These are phyloP conservation scores for Saposhnikovia divaricata DNA, from an alignment of 129 eudicot species.

Conservation along the genomic window DNA sequence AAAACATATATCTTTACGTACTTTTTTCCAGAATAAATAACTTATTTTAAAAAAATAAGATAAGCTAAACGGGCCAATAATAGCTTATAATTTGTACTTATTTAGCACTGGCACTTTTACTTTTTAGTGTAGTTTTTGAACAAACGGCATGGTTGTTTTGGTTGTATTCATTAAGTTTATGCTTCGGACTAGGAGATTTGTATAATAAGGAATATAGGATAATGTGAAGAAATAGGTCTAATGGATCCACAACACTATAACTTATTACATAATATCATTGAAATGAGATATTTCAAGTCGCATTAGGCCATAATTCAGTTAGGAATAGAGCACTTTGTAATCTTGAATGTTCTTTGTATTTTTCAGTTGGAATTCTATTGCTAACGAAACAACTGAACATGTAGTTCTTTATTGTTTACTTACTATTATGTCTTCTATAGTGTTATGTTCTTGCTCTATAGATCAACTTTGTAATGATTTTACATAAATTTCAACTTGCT, in stretches of 20 bases:
- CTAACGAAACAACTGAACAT: not conserved
- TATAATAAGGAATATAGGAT: not conserved
- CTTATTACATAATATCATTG: no score
- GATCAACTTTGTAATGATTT: not conserved
- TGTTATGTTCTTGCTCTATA: not conserved
- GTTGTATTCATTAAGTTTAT: not conserved
- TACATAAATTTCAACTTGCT: not conserved
- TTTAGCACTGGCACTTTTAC: no score
- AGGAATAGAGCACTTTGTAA: not conserved
- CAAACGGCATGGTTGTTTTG: not conserved
- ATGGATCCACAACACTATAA: not conserved
- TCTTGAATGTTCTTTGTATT: not conserved
- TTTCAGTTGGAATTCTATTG: not conserved
- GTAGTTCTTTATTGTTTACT: not conserved
- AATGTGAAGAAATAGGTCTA: not conserved
- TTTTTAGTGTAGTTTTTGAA: not conserved
- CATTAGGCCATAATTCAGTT: not conserved
- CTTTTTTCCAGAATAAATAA: no score
- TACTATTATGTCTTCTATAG: not conserved
- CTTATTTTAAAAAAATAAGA: no score
- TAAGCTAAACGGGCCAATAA: no score
- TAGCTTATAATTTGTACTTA: no score
- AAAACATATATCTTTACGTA: no score
- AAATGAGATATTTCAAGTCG: not conserved
- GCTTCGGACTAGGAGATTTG: not conserved